A percentile compares a stretch with the other conserved stretches of the same genome.
These are phyloP conservation scores for Aspergillus unguis DNA, from an alignment of 2,329 filamentous ascomycete genomes.

Conservation along the genomic window DNA sequence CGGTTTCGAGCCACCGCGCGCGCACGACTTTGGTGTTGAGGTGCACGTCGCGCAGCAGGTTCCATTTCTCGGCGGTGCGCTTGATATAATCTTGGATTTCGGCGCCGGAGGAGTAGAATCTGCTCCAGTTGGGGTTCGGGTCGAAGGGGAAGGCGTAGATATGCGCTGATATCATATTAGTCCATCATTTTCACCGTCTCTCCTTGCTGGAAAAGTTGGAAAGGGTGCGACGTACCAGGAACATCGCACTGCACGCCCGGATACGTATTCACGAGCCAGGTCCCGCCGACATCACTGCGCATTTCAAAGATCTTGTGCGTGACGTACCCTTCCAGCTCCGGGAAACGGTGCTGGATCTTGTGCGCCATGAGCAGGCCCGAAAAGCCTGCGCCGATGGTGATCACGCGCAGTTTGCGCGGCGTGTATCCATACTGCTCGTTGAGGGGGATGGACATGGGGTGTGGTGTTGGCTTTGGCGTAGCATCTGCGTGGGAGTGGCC, in stretches of 20 bases:
- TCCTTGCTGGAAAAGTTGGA: neutral
- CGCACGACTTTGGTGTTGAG: constrained; percentile 37
- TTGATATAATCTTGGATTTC: constrained; percentile 49
- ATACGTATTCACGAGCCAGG: constrained; percentile 22
- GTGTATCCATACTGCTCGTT: constrained; percentile 22
- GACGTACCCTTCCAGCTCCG: constrained; percentile 31
- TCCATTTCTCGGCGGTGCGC: constrained; percentile 37
- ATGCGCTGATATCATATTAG: neutral
- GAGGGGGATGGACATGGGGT: constrained; percentile 10
- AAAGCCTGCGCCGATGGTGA: constrained; percentile 22
- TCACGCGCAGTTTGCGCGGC: constrained; percentile 18
- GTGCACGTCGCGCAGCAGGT: constrained; percentile 38
- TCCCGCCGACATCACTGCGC: constrained; percentile 29
- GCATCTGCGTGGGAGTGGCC: neutral
- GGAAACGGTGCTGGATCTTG: constrained; percentile 37
- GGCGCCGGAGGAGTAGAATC: constrained; percentile 15
- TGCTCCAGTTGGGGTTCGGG: constrained; percentile 20
- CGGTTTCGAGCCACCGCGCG: constrained; percentile 39
- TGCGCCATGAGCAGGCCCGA: constrained; percentile 41
- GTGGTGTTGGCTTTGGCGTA: neutral
- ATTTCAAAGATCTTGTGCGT: constrained; percentile 44
- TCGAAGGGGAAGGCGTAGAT: constrained; percentile 45
- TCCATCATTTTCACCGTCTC: neutral
- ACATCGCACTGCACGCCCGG: constrained; percentile 29
- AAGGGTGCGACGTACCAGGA: neutral